Evolutionary conservation across 2,329 filamentous ascomycete genomes (phyloP).

Genomic region (Didymella glomerata): DNA sequence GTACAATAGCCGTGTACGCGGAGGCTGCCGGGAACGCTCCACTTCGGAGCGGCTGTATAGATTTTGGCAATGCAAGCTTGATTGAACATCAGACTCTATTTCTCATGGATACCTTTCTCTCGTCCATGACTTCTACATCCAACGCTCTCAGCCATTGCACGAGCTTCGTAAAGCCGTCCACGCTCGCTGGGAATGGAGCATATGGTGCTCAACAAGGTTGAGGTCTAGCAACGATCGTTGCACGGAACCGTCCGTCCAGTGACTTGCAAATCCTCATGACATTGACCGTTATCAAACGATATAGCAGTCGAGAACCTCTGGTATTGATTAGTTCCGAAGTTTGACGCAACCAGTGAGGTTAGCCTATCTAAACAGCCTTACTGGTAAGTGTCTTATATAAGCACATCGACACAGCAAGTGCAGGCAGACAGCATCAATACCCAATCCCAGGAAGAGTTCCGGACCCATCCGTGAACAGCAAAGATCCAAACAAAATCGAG

Average conservation of each 20-base stretch:
- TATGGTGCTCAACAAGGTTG: background rate
- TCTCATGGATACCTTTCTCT: background rate
- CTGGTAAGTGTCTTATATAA: background rate
- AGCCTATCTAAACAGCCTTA: background rate
- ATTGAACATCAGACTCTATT: constrained; percentile 13
- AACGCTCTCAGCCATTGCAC: background rate
- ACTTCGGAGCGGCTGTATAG: constrained; percentile 45
- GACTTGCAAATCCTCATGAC: background rate
- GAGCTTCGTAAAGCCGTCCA: background rate
- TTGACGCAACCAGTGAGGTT: background rate
- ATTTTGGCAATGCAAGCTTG: constrained; percentile 35
- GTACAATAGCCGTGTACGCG: constrained; percentile 48
- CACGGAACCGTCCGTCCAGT: background rate
- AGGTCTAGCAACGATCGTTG: background rate
- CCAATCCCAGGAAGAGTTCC: background rate
- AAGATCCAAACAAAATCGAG: no score
- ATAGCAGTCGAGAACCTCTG: background rate
- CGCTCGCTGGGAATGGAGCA: background rate
- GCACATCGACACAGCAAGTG: background rate
- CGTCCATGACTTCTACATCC: no score
- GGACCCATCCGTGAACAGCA: background rate
- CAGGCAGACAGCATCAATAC: background rate
- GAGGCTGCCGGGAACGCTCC: constrained; percentile 24
- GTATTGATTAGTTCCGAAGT: background rate
- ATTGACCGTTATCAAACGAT: background rate